Conservation (phyloP, 1,139 yeast genomes). For the Nakaseomyces delphensis region DNA sequence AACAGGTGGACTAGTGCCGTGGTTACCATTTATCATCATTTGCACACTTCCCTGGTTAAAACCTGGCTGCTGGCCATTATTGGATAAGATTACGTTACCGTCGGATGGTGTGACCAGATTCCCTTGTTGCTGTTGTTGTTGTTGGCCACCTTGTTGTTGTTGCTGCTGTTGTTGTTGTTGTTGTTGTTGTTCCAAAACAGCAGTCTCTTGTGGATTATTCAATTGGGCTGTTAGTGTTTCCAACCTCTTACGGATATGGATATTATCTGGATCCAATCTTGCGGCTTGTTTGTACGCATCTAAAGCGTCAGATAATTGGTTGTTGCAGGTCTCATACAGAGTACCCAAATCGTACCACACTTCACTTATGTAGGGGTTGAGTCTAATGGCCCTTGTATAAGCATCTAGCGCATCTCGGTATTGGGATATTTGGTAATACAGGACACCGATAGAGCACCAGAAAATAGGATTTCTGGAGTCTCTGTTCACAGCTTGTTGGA, state of each 20-base stretch:
- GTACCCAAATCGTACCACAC: conserved; percentile 99
- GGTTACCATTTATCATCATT: conserved; percentile 6
- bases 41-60: conserved; percentile 5
- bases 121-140: conserved; percentile 10
- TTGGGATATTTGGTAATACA: conserved; percentile 91
- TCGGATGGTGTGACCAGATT: conserved; percentile 16
- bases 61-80: conserved; percentile 2
- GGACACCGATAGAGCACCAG: conserved; percentile 98
- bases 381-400: conserved; percentile 88
- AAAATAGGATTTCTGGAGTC: conserved; percentile 95
- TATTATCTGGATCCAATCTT: conserved; percentile 85
- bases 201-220: conserved; percentile 22
- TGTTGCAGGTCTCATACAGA: conserved; percentile 90
- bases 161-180: conserved; percentile 22
- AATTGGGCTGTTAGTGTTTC: conserved; percentile 62
- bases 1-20: conserved; percentile 20
- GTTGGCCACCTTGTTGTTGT: conserved; percentile 12
- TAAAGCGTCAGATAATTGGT: conserved; percentile 87
- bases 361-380: conserved; percentile 91
- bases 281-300: conserved; percentile 97
- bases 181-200: conserved; percentile 22
- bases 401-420: conserved; percentile 96
- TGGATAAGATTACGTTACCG: conserved; percentile 7
- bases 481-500: conserved; percentile 96
- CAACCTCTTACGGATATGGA: conserved; percentile 86